Percentiles rank a stretch among this genome's conserved stretches.
Evolutionary conservation across 768 basidiomycete species (phyloP).

Genomic region (Dictyophora rubrovolvata): DNA sequence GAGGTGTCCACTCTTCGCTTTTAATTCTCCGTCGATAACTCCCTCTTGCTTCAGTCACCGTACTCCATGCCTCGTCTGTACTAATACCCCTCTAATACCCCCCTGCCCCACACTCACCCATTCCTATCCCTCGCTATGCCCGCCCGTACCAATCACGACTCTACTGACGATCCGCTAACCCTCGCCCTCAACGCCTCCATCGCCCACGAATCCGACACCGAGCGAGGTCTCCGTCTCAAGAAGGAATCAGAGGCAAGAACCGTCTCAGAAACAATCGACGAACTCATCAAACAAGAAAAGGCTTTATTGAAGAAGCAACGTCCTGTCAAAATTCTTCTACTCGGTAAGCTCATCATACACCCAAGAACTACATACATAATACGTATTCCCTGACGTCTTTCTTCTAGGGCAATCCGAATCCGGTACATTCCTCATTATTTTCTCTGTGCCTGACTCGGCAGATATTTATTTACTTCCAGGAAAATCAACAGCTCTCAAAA

Average conservation of each 20-base stretch:
- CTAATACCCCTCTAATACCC: too few relatives aligned
- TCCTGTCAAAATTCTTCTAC: slow-evolving; percentile 63
- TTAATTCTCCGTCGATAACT: too few relatives aligned
- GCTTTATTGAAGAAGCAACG: slow-evolving; percentile 48
- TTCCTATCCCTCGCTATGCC: slow-evolving; percentile 6
- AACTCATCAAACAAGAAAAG: slow-evolving; percentile 53
- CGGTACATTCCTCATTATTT: background rate
- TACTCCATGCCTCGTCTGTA: too few relatives aligned
- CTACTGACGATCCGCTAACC: slow-evolving; percentile 6
- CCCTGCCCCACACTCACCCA: too few relatives aligned
- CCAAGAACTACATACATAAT: background rate
- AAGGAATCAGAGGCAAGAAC: slow-evolving; percentile 55
- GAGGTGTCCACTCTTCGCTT: too few relatives aligned
- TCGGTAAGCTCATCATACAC: slow-evolving; percentile 30
- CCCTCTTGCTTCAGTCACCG: too few relatives aligned
- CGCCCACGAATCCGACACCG: slow-evolving; percentile 44
- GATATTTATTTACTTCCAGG: slow-evolving; percentile 5
- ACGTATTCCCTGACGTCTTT: too few relatives aligned
- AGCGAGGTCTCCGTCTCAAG: slow-evolving; percentile 43
- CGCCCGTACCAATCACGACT: slow-evolving; percentile 3
- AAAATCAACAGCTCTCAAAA: slow-evolving; percentile 16
- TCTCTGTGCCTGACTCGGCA: background rate
- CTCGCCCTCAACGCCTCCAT: slow-evolving; percentile 2
- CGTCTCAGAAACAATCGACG: slow-evolving; percentile 69
- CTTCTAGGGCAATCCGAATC: slow-evolving; percentile 14